Conservation (phyloP, 306 rosid genomes). For the Vigna reflexopilosa region DNA sequence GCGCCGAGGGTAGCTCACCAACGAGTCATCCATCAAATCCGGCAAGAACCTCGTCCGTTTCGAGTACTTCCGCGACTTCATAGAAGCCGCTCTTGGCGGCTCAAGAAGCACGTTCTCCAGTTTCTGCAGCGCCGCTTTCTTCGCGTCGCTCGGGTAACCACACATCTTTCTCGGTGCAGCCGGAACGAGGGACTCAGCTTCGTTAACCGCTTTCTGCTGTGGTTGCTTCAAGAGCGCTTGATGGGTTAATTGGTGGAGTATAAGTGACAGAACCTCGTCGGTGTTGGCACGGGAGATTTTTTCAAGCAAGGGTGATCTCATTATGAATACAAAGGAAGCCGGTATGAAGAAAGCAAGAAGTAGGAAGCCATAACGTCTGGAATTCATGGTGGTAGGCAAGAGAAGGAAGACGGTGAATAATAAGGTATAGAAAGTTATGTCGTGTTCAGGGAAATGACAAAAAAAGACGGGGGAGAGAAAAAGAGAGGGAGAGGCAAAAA, state of each 20-base stretch:
- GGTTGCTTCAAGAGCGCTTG: not conserved
- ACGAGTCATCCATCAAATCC: conserved; percentile 75
- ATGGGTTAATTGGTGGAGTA: conserved; percentile 57
- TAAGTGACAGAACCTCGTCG: conserved; percentile 31
- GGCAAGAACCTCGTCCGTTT: conserved; percentile 68
- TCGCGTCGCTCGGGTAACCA: conserved; percentile 49
- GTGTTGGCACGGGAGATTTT: conserved; percentile 31
- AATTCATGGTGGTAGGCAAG: not conserved
- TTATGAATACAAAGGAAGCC: conserved; percentile 38
- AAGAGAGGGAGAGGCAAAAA: not conserved
- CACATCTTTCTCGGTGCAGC: conserved; percentile 50
- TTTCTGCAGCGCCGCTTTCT: conserved; percentile 67
- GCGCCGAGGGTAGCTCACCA: conserved; percentile 69
- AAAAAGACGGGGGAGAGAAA: not conserved
- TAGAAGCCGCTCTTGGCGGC: conserved; percentile 77
- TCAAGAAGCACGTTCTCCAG: conserved; percentile 81
- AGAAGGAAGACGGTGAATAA: no score
- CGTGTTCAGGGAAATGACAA: not conserved
- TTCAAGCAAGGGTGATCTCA: conserved; percentile 18
- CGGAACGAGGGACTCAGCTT: not conserved
- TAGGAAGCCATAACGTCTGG: conserved; percentile 34
- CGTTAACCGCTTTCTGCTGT: conserved; percentile 33
- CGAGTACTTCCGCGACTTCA: conserved; percentile 59
- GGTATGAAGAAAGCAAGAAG: conserved; percentile 47
- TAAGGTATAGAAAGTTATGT: no score